Conservation (phyloP, 2,329 filamentous ascomycete genomes). For the Penicillium palitans region DNA sequence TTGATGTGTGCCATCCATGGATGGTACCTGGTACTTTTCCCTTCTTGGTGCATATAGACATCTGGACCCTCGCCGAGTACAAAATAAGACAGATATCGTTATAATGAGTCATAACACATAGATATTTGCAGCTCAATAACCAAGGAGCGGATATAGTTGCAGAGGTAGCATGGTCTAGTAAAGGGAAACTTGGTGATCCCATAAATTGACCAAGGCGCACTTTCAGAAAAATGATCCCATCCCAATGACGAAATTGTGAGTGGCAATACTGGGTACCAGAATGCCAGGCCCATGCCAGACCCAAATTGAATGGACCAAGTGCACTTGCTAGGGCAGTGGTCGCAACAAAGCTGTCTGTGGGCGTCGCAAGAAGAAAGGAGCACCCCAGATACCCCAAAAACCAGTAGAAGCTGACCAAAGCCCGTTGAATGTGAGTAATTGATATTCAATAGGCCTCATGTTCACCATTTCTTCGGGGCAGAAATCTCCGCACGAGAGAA, state of each 20-base stretch:
- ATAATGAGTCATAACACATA: neutral
- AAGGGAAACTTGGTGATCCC: neutral
- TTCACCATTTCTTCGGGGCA: constrained; percentile 51
- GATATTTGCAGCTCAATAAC: neutral
- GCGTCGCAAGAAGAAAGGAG: neutral
- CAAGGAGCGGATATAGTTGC: neutral
- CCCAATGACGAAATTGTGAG: neutral
- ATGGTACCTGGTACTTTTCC: neutral
- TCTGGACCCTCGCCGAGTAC: neutral
- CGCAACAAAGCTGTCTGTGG: neutral
- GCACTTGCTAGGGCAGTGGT: neutral
- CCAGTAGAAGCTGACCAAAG: neutral
- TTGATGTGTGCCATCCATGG: neutral
- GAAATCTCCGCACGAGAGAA: constrained; percentile 52
- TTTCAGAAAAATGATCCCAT: neutral
- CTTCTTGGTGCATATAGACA: neutral
- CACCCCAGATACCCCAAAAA: neutral
- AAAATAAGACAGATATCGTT: neutral
- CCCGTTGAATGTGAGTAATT: neutral
- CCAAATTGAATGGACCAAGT: neutral
- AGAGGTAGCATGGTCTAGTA: neutral
- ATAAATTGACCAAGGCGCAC: neutral
- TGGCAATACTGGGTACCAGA: neutral
- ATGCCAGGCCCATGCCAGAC: too few relatives aligned
- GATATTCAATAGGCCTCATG: neutral